phyloP scores from a whole-genome alignment of 2,329 filamentous ascomycete species.

The Trichophyton verrucosum region DNA sequence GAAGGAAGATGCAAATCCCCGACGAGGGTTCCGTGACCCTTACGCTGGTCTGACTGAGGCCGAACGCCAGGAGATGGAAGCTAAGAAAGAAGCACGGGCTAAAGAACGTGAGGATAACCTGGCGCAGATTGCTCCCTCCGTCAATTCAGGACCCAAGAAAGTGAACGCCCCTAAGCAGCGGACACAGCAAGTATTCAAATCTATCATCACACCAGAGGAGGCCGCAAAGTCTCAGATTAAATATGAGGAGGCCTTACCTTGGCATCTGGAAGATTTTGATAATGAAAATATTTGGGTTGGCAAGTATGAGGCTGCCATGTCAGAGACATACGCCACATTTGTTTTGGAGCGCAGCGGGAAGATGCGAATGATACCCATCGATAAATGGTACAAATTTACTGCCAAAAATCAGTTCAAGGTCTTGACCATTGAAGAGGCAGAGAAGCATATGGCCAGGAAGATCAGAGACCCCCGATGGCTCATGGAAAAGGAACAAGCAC shows the following conservation, averaged over 20 bases:
- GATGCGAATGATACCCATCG: constrained; percentile 78
- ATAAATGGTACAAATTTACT: constrained; percentile 76
- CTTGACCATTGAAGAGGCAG: constrained; percentile 71
- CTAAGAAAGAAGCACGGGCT: constrained; percentile 61
- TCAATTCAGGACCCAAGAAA: constrained; percentile 56
- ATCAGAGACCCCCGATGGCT: constrained; percentile 68
- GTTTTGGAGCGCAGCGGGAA: constrained; percentile 56
- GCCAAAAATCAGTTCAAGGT: constrained; percentile 52
- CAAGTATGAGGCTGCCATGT: constrained; percentile 77
- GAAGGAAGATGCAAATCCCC: constrained; percentile 20
- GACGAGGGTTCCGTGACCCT: constrained; percentile 45
- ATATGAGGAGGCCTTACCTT: constrained; percentile 90
- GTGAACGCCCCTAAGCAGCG: constrained; percentile 59
- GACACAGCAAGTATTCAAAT: constrained; percentile 70
- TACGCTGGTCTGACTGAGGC: constrained; percentile 50
- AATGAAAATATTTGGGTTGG: constrained; percentile 91
- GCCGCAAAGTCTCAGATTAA: constrained; percentile 51
- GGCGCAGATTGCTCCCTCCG: constrained; percentile 81
- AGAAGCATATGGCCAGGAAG: constrained; percentile 70
- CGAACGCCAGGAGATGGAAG: constrained; percentile 47
- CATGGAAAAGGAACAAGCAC: constrained; percentile 48
- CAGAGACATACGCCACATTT: constrained; percentile 66
- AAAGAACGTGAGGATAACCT: constrained; percentile 76
- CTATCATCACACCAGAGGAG: constrained; percentile 65
- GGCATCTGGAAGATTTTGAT: constrained; percentile 94